Evolutionary conservation across 768 basidiomycete genomes (phyloP), one percentile per base, ranked within the genome.

Genomic region (Hydnomerulius pinastri): DNA sequence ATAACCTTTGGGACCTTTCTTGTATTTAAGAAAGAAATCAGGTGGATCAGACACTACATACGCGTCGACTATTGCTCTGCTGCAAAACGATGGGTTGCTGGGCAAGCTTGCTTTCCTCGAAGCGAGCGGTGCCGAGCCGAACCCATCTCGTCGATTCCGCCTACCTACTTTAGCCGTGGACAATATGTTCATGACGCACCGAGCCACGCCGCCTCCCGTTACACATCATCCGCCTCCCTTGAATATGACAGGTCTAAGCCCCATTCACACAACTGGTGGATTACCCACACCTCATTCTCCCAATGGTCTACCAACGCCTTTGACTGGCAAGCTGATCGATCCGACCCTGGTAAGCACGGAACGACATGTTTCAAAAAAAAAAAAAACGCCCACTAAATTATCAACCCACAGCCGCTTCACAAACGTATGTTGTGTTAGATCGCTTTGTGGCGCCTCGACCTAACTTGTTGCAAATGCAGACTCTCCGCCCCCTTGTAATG

Each of bases 401-500:
- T 33, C 11, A 23, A 53, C 33, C n/a, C 28, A 46, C 58, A 90
- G 87, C 87, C 87, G 28, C 72, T 90, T 48, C 87, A 90, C 62
- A 87, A 88, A 74, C 87, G 87, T 87, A 64, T 52, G 85, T 74
- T 9, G 32, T 62, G 28, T 50, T 55, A 41, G 36, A 53, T 51
- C 28, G 55, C 48, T 24, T 18, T 10, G 21, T 29, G 12, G 17
- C 35, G 13, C 43, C 23, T 44, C 3, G 6, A 48, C 32, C 43
- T 56, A 36, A 57, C 56, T 5, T 20, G 28, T 44, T 42, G 36
- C 30, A 41, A 51, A 38, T 46, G 40, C 66, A 91, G 90, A 91
- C 70, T 81, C 77, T 51, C 90, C 90, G 28, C 89, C 90, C 12
- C 90, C 90, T 10, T 91, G 90, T 73, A 92, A 91, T 59, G 88